phyloP scores from a whole-genome alignment of 495 filamentous ascomycete species.

The Podospora pseudoanserina region DNA sequence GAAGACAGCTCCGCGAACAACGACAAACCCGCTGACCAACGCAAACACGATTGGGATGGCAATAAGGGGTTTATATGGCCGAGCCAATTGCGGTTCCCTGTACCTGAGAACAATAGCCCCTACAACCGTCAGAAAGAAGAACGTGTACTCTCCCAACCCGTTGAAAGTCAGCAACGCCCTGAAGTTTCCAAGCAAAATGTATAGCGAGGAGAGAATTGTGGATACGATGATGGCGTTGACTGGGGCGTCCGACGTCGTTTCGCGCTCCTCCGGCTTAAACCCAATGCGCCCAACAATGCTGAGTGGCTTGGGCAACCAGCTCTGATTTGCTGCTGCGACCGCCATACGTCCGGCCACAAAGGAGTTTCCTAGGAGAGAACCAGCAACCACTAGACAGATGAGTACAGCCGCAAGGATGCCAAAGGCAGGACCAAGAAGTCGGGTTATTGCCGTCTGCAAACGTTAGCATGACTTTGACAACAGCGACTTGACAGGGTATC shows the following conservation, averaged over 20 bases:
- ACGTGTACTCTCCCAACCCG: slow-evolving; percentile 54
- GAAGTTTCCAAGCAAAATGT: slow-evolving; percentile 56
- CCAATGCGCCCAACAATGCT: slow-evolving; percentile 41
- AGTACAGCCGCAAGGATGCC: slow-evolving; percentile 47
- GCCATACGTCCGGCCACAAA: slow-evolving; percentile 57
- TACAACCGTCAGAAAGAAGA: slow-evolving; percentile 56
- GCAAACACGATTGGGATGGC: slow-evolving; percentile 47
- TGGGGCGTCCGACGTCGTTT: slow-evolving; percentile 38
- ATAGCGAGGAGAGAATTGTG: slow-evolving; percentile 45
- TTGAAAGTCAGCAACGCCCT: slow-evolving; percentile 54
- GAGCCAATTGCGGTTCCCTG: slow-evolving; percentile 42
- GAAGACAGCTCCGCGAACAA: slow-evolving; percentile 51
- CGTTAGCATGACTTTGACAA: slow-evolving; percentile 3
- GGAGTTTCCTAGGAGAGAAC: slow-evolving; percentile 53
- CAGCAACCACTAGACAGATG: slow-evolving; percentile 51
- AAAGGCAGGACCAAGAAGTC: slow-evolving; percentile 46
- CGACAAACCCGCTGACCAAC: slow-evolving; percentile 51
- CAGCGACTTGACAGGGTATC: neutral
- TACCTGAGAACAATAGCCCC: slow-evolving; percentile 50
- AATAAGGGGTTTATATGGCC: slow-evolving; percentile 49
- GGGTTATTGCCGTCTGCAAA: slow-evolving; percentile 49
- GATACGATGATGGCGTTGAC: slow-evolving; percentile 52
- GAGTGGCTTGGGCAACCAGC: slow-evolving; percentile 49
- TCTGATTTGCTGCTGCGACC: slow-evolving; percentile 51
- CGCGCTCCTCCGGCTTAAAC: slow-evolving; percentile 7